phyloP scores from a whole-genome alignment of 768 basidiomycete species.

The Amylocystis lapponica region DNA sequence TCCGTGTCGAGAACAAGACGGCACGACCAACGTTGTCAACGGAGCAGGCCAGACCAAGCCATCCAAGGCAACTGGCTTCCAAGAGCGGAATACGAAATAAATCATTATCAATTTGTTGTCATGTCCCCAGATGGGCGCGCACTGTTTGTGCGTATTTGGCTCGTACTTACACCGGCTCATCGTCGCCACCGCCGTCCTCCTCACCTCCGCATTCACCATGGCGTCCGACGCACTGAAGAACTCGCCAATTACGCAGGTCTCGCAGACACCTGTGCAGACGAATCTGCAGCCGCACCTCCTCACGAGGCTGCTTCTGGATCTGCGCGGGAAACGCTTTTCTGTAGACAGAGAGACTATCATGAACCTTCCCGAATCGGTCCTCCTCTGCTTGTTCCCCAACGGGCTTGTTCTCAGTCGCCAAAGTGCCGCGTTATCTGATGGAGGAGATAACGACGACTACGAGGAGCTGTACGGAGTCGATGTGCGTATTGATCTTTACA shows the following conservation, averaged over 20 bases:
- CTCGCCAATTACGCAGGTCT: constrained; percentile 47
- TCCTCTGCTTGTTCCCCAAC: constrained; percentile 95
- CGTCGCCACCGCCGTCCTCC: neutral
- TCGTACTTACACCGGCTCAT: neutral
- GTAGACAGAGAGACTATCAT: constrained; percentile 97
- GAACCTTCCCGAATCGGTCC: constrained; percentile 95
- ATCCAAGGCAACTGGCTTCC: too few species aligned
- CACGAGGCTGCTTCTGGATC: constrained; percentile 84
- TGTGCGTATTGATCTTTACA: constrained; percentile 48
- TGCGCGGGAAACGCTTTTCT: constrained; percentile 85
- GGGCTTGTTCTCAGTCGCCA: constrained; percentile 91
- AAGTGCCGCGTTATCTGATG: constrained; percentile 67
- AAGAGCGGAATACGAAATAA: too few species aligned
- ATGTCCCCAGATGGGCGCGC: too few species aligned
- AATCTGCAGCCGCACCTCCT: constrained; percentile 84
- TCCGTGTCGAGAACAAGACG: too few species aligned
- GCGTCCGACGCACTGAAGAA: constrained; percentile 21
- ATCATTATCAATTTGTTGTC: too few species aligned
- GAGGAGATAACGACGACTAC: constrained; percentile 68
- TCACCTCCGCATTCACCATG: constrained; percentile 11
- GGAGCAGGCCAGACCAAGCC: too few species aligned
- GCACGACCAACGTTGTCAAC: too few species aligned
- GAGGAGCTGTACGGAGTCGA: constrained; percentile 96
- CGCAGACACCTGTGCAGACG: constrained; percentile 57
- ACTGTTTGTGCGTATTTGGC: constrained; percentile 1